Evolutionary conservation across 768 basidiomycete species (phyloP).

Genomic region (Chiua virens): DNA sequence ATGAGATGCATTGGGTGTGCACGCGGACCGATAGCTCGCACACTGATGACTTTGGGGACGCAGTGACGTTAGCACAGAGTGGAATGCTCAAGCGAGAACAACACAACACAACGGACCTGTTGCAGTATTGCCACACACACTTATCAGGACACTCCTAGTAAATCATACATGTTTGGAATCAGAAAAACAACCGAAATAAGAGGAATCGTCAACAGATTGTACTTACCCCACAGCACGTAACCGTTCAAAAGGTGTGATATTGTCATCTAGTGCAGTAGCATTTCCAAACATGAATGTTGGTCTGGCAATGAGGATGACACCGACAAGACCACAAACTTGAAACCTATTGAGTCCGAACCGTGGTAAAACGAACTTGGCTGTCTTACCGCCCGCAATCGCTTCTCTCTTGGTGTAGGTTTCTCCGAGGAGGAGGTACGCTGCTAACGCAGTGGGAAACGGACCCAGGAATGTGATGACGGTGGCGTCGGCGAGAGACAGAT

Average conservation of each 20-base stretch:
- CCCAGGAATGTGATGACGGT: conserved; percentile 74
- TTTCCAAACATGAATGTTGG: conserved; percentile 72
- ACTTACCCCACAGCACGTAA: conserved; percentile 58
- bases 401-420: conserved; percentile 59
- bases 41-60: conserved; percentile 40
- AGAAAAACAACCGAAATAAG: neutral
- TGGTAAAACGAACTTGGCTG: neutral
- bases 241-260: conserved; percentile 35
- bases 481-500: conserved; percentile 76
- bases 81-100: neutral
- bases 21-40: conserved; percentile 71
- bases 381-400: conserved; percentile 51
- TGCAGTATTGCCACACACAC: conserved; percentile 64
- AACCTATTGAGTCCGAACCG: neutral
- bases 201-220: neutral
- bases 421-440: conserved; percentile 60
- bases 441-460: conserved; percentile 63
- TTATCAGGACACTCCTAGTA: conserved; percentile 62
- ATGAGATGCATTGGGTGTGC: conserved; percentile 76
- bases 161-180: neutral
- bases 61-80: neutral
- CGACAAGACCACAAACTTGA: conserved; percentile 63
- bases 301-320: conserved; percentile 80
- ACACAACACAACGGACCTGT: conserved; percentile 64
- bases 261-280: neutral